Percentiles rank a stretch among this genome's conserved stretches.
Conservation (phyloP, 2,329 filamentous ascomycete genomes). For the Colletotrichum neosansevieriae region DNA sequence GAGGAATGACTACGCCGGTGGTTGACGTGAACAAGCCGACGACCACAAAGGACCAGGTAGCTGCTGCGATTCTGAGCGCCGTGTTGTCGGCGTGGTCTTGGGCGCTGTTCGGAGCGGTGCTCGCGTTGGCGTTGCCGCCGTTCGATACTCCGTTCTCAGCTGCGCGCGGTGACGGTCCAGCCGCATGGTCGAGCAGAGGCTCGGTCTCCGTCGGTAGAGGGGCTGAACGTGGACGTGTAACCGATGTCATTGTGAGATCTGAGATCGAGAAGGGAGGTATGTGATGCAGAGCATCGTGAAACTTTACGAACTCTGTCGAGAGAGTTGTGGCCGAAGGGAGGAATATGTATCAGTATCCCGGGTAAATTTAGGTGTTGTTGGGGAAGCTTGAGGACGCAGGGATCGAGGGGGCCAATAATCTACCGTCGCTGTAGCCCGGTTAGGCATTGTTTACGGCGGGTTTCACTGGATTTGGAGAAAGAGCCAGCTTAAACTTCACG, state of each 20-base stretch:
- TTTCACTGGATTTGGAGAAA: background rate
- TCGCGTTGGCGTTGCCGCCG: background rate
- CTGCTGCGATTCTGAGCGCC: constrained; percentile 2
- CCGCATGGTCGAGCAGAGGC: constrained; percentile 4
- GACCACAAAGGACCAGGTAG: constrained; percentile 40
- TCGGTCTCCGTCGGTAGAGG: background rate
- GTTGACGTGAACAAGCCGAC: constrained; percentile 46
- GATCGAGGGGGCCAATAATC: background rate
- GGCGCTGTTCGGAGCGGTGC: background rate
- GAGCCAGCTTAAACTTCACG: background rate
- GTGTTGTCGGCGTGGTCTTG: background rate
- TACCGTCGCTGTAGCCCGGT: background rate
- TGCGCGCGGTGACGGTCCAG: too few relatives aligned
- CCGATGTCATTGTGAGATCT: background rate
- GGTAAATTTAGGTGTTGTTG: background rate
- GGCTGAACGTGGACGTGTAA: background rate
- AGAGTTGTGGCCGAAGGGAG: background rate
- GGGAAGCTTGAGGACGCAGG: constrained; percentile 1
- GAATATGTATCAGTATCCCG: background rate
- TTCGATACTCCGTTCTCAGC: background rate
- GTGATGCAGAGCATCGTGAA: background rate
- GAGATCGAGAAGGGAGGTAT: accelerated
- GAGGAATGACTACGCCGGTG: constrained; percentile 46
- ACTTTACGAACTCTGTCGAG: accelerated
- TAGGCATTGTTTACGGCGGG: background rate